Percentiles rank a stretch among this genome's conserved stretches.
Conservation (phyloP, 2,329 filamentous ascomycete species). For the Chalaropsis ovoidea region DNA sequence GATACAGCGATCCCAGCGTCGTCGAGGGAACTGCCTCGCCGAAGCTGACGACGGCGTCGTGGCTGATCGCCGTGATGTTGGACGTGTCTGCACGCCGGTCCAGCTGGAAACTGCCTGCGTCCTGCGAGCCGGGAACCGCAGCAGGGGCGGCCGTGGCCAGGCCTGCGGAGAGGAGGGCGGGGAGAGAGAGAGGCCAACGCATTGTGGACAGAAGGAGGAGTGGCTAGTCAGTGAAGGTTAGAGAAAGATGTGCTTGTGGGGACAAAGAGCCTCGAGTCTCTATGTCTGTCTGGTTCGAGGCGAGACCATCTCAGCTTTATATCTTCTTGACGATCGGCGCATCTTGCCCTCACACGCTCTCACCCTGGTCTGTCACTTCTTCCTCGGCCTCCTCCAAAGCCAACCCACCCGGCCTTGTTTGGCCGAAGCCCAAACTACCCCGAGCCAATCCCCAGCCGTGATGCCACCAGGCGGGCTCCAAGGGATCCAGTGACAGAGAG, state of each 20-base stretch:
- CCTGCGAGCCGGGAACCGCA: not conserved
- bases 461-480: not conserved
- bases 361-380: not conserved
- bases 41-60: constrained; percentile 32
- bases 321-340: not conserved
- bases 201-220: constrained; percentile 11
- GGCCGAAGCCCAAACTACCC: not conserved
- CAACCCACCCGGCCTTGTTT: not conserved
- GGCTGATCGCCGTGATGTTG: constrained; percentile 28
- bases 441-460: not conserved
- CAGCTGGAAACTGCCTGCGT: constrained; percentile 1
- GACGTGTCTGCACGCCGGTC: constrained; percentile 22
- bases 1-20: constrained; percentile 30
- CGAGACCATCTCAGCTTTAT: not conserved
- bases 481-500: not conserved
- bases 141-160: constrained; percentile 16
- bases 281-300: not conserved
- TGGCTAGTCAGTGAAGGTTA: not conserved
- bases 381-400: not conserved
- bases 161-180: constrained; percentile 13
- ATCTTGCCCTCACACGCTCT: not conserved
- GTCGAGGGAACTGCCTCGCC: constrained; percentile 31
- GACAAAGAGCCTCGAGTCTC: not conserved
- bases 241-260: not conserved
- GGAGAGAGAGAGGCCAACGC: constrained; percentile 10